Conservation (phyloP, 352 stramenopile species). For the Phytophthora pisi region DNA sequence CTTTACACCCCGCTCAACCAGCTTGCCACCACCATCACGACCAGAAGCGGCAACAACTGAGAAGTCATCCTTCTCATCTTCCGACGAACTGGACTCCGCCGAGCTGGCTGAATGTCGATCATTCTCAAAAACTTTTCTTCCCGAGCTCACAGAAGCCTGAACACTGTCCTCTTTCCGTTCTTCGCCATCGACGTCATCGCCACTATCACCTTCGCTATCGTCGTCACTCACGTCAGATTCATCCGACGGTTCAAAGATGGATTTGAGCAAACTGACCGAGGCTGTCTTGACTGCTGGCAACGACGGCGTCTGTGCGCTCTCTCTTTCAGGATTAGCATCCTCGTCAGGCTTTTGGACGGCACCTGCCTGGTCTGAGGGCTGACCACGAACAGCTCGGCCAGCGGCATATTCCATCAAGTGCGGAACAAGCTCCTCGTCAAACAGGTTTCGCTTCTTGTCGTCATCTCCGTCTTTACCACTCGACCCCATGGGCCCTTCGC, state of each 20-base stretch:
- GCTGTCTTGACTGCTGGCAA: slow-evolving; percentile 54
- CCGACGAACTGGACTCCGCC: slow-evolving; percentile 25
- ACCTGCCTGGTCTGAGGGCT: not conserved
- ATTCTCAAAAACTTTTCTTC: not conserved
- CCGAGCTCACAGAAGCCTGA: not conserved
- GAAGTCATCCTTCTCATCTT: slow-evolving; percentile 20
- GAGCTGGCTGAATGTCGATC: slow-evolving; percentile 6
- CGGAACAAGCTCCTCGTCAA: slow-evolving; percentile 72
- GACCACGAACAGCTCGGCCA: slow-evolving; percentile 27
- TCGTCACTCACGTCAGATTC: slow-evolving; percentile 55
- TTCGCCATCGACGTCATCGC: slow-evolving; percentile 23
- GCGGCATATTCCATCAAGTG: slow-evolving; percentile 74
- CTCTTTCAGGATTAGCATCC: not conserved
- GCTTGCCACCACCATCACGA: not conserved
- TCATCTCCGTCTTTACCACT: slow-evolving; percentile 28
- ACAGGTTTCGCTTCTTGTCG: slow-evolving; percentile 52
- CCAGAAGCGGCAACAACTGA: not conserved
- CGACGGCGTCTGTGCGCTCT: slow-evolving; percentile 14
- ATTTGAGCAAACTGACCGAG: slow-evolving; percentile 63
- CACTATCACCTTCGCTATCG: slow-evolving; percentile 40
- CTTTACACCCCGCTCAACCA: slow-evolving; percentile 13
- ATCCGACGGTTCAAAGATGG: slow-evolving; percentile 85
- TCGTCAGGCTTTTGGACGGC: not conserved
- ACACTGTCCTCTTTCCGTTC: not conserved
- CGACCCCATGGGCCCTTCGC: slow-evolving; percentile 38